Percentiles rank a stretch among this genome's conserved stretches.
These are phyloP conservation scores for Citrus unshiu DNA, from an alignment of 345 rosid species.

Conservation along the genomic window DNA sequence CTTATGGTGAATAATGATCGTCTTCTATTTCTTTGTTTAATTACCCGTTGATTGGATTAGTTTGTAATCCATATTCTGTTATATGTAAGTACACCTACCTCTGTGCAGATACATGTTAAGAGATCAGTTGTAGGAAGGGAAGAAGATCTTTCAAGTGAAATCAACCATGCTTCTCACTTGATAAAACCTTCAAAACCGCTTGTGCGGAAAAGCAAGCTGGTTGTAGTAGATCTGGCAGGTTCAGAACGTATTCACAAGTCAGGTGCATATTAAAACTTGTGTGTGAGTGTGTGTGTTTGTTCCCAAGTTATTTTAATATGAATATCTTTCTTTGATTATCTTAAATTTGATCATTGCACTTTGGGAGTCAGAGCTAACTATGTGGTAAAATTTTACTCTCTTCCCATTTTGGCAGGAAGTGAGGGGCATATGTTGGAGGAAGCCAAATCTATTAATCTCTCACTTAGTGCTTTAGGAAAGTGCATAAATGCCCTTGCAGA, in stretches of 20 bases:
- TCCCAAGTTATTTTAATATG: not conserved
- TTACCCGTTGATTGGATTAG: not conserved
- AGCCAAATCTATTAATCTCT: slow-evolving; percentile 90
- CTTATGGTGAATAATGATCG: slow-evolving; percentile 59
- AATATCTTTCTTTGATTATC: not conserved
- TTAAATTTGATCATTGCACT: not conserved
- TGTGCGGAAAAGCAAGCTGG: slow-evolving; percentile 86
- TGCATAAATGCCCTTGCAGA: slow-evolving; percentile 91
- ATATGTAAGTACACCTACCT: slow-evolving; percentile 7
- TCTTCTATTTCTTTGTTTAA: slow-evolving; percentile 9
- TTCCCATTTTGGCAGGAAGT: slow-evolving; percentile 52
- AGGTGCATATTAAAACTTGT: slow-evolving; percentile 41
- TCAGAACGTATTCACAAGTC: slow-evolving; percentile 98
- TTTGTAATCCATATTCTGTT: slow-evolving; percentile 9
- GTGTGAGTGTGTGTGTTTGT: not conserved
- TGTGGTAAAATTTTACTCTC: slow-evolving; percentile 6
- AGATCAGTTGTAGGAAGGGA: slow-evolving; percentile 66
- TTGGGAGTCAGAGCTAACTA: not conserved
- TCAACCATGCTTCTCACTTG: slow-evolving; percentile 51
- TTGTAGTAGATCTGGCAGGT: slow-evolving; percentile 95
- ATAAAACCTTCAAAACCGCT: slow-evolving; percentile 70
- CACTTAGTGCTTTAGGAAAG: slow-evolving; percentile 86
- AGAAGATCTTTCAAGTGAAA: slow-evolving; percentile 51
- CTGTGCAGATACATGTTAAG: slow-evolving; percentile 74
- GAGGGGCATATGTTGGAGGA: slow-evolving; percentile 89